Conservation (phyloP, 129 eudicot species). For the Heracleum sosnowskyi region DNA sequence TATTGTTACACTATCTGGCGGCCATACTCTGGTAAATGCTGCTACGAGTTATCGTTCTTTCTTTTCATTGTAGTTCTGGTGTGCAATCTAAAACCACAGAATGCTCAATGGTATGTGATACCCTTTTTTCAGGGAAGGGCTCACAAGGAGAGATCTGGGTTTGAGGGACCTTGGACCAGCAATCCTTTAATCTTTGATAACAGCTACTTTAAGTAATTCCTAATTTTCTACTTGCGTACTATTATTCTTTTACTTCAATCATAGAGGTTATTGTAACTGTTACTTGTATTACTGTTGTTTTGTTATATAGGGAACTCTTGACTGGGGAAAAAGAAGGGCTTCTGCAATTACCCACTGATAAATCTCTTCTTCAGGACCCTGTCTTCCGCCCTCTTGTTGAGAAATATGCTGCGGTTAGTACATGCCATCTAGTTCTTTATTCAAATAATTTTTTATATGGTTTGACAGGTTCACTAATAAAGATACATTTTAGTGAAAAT, state of each 20-base stretch:
- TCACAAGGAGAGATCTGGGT: constrained; percentile 92
- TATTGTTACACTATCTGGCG: constrained; percentile 93
- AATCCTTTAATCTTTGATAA: constrained; percentile 83
- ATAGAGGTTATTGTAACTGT: not conserved
- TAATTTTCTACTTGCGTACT: not conserved
- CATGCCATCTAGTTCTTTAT: not conserved
- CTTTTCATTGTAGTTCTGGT: not conserved
- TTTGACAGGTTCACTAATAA: not conserved
- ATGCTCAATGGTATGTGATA: not conserved
- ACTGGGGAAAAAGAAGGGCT: constrained; percentile 84
- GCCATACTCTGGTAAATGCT: constrained; percentile 73
- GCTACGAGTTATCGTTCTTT: not conserved
- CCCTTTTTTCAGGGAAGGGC: constrained; percentile 51
- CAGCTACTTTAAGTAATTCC: constrained; percentile 60
- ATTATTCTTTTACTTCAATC: not conserved
- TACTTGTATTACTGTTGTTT: not conserved
- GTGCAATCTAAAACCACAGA: not conserved
- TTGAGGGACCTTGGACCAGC: constrained; percentile 89
- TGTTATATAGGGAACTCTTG: constrained; percentile 51
- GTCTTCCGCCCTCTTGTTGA: constrained; percentile 71
- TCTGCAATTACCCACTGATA: constrained; percentile 71
- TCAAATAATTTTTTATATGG: not conserved
- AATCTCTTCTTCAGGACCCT: constrained; percentile 69
- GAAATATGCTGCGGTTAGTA: constrained; percentile 67
- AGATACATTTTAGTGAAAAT: not conserved